A percentile compares a stretch with the other conserved stretches of the same genome.
phyloP scores from a whole-genome alignment of 768 basidiomycete genomes.

The Termitomyces sp. region DNA sequence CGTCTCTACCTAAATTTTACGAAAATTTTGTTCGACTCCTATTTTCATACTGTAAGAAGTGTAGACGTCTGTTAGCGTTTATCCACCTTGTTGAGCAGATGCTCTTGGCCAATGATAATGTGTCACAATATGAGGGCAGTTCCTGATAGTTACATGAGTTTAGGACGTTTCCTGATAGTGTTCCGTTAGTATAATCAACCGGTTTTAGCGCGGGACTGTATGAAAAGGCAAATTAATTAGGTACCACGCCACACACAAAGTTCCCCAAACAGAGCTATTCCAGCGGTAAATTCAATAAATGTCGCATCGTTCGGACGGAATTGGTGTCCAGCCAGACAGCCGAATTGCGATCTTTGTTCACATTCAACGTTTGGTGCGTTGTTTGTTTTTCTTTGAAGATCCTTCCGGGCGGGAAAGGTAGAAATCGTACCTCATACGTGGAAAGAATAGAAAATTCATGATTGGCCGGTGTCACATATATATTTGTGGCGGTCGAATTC shows the following conservation, averaged over 20 bases:
- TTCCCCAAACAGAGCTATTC: neutral
- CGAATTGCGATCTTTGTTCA: neutral
- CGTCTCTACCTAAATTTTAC: neutral
- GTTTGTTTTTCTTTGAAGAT: conserved; percentile 6
- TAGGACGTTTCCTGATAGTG: too few species aligned
- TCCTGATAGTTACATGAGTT: too few species aligned
- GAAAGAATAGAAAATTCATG: neutral
- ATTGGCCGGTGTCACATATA: neutral
- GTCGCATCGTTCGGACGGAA: neutral
- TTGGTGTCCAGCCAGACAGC: neutral
- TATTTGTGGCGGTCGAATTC: neutral
- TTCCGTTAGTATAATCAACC: neutral
- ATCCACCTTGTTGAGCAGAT: neutral
- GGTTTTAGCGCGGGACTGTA: too few species aligned
- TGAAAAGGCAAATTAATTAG: neutral
- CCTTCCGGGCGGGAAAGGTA: conserved; percentile 1
- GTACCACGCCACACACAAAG: neutral
- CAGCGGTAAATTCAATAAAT: neutral
- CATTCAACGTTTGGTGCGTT: too few species aligned
- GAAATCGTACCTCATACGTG: neutral
- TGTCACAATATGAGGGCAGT: too few species aligned
- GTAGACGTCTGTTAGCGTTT: too few species aligned
- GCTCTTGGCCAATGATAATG: too few species aligned
- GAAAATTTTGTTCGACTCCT: too few species aligned
- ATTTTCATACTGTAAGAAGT: neutral